Evolutionary conservation across 305 asterid genomes (phyloP).

Genomic region (Fraxinus velutina): DNA sequence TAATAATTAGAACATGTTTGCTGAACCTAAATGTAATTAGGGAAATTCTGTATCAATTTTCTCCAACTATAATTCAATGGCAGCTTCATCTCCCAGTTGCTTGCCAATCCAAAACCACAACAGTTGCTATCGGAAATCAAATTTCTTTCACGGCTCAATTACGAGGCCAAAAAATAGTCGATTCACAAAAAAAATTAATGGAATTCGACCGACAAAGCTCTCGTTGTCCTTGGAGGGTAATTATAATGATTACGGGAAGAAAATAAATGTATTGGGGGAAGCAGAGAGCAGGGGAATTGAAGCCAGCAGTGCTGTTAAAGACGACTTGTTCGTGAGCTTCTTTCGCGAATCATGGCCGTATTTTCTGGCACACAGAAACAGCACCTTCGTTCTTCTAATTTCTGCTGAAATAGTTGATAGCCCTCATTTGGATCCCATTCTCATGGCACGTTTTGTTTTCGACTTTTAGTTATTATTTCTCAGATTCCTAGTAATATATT

Average conservation of each 20-base stretch:
- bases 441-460: constrained; percentile 57
- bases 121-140: constrained; percentile 2
- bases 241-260: constrained; percentile 17
- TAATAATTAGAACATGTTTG: background rate
- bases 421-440: constrained; percentile 66
- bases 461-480: background rate
- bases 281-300: constrained; percentile 33
- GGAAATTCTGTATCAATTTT: background rate
- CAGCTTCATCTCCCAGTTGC: constrained; percentile 36
- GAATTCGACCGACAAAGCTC: constrained; percentile 15
- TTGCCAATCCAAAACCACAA: constrained; percentile 28
- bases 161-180: constrained; percentile 21
- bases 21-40: background rate
- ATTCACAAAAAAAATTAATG: constrained; percentile 12
- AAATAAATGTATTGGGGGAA: constrained; percentile 38
- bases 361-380: constrained; percentile 74
- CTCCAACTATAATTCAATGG: constrained; percentile 33
- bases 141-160: constrained; percentile 20
- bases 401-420: constrained; percentile 75
- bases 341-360: constrained; percentile 95
- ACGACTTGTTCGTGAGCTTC: constrained; percentile 71
- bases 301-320: constrained; percentile 41
- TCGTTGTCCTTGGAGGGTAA: background rate
- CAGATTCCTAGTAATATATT: background rate
- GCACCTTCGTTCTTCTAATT: constrained; percentile 70